Evolutionary conservation across 768 basidiomycete species (phyloP), one percentile per base, ranked within the genome.

Genomic region (Tulasnella sp.): DNA sequence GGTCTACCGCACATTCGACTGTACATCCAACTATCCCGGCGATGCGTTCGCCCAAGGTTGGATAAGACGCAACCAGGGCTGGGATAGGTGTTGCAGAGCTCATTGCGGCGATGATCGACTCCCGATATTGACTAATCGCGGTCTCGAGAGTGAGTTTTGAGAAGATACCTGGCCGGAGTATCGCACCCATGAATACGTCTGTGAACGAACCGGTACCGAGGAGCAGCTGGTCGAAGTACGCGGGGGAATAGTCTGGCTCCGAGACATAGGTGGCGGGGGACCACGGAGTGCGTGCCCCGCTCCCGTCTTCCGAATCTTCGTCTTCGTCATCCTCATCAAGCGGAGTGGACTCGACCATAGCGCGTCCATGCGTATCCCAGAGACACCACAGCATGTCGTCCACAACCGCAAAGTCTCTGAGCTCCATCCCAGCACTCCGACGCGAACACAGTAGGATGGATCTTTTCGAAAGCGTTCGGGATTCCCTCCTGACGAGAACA

Each of bases 81-180:
- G 80, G 73, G 38, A 84, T 77, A 52, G 82, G 84, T 41, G 83
- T 74, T 15, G 83, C 63, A 51, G 65, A 81, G 34, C 34, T 38
- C 7, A 38, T 38, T 5, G 34, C 15, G 15, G 34, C 5, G 9
- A 88, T 77, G 64, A 83, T 83, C 1, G 82, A 76, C 48, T 84
- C 80, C 24, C 81, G 81, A 70, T 97, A 97, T 64, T 87, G 85
- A 61, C 85, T 82, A 56, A 96, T 77, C 23, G 92, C 91, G 17
- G 81, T 85, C 47, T 81, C 81, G 32, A 96, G 80, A 8, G 92
- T 90, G 34, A 87, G 71, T 2, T 81, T 74, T 8, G 94, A 94
- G 72, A 96, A 97, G 53, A 89, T 77, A 21, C 89, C 90, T 0
- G 95, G 93, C 30, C 84, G 79, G 77, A 94, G 83, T 64, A 96